phyloP scores from a whole-genome alignment of 2,329 filamentous ascomycete genomes.

The Leptographium lundbergii region DNA sequence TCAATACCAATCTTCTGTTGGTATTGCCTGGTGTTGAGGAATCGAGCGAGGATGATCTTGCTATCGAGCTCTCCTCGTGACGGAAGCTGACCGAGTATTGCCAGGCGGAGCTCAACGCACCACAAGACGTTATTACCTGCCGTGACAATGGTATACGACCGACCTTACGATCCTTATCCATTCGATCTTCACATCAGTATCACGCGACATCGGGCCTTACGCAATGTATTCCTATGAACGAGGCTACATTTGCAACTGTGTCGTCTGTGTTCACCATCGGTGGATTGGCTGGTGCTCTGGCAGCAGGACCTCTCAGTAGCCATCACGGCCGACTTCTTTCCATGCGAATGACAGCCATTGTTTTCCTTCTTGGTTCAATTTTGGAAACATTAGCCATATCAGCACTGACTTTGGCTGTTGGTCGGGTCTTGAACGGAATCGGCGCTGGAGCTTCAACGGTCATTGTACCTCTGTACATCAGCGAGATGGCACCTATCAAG shows the following conservation, averaged over 20 bases:
- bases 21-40: background rate
- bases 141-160: conserved; percentile 35
- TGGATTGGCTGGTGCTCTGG: conserved; percentile 71
- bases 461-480: conserved; percentile 88
- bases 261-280: conserved; percentile 88
- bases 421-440: conserved; percentile 67
- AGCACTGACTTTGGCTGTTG: conserved; percentile 56
- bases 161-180: conserved; percentile 10
- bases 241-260: conserved; percentile 70
- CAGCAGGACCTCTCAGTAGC: conserved; percentile 67
- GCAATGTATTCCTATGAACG: conserved; percentile 80
- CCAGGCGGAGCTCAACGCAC: conserved; percentile 87
- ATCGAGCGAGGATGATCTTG: background rate
- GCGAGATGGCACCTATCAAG: conserved; percentile 68
- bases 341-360: conserved; percentile 64
- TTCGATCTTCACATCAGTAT: conserved; percentile 13
- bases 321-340: conserved; percentile 60
- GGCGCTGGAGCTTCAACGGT: conserved; percentile 85
- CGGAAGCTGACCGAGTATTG: conserved; percentile 3
- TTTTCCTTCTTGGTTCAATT: conserved; percentile 64
- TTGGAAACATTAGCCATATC: conserved; percentile 60
- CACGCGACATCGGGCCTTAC: conserved; percentile 32
- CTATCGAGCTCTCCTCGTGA: background rate
- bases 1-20: background rate
- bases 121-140: conserved; percentile 87